Conservation (phyloP, 345 rosid species). For the Bruguiera gymnorhiza region DNA sequence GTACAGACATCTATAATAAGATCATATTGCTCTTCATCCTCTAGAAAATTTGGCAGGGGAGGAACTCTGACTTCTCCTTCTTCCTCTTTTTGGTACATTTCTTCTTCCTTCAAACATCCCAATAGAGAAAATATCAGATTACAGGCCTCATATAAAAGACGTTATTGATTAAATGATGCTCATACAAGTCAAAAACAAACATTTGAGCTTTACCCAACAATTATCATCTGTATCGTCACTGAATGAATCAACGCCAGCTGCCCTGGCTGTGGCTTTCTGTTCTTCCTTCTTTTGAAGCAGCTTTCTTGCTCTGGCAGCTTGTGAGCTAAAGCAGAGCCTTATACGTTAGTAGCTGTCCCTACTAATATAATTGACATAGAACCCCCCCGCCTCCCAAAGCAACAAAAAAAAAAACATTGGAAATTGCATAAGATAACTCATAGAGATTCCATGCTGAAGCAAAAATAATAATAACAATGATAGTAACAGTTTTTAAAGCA, state of each 20-base stretch:
- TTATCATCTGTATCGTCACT: conserved; percentile 65
- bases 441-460: too few species aligned
- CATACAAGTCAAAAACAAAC: conserved; percentile 4
- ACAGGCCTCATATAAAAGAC: conserved; percentile 6
- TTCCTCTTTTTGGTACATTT: conserved; percentile 10
- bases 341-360: not conserved
- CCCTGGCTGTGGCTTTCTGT: conserved; percentile 47
- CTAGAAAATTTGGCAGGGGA: conserved; percentile 47
- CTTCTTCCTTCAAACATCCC: conserved; percentile 36
- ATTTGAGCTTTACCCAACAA: conserved; percentile 43
- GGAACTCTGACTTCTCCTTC: conserved; percentile 42
- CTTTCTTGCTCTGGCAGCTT: conserved; percentile 69
- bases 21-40: conserved; percentile 70
- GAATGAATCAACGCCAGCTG: conserved; percentile 58
- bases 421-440: too few species aligned
- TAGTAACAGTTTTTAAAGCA: not conserved
- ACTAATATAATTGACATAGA: not conserved
- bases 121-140: not conserved
- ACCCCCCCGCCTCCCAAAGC: too few species aligned
- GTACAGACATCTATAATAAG: conserved; percentile 74
- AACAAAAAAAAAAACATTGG: too few species aligned
- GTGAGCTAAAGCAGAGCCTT: conserved; percentile 40
- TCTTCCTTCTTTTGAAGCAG: conserved; percentile 69
- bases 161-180: not conserved
- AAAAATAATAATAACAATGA: too few species aligned